phyloP scores from a whole-genome alignment of 164 flowering plant species.

The Vitis riparia region DNA sequence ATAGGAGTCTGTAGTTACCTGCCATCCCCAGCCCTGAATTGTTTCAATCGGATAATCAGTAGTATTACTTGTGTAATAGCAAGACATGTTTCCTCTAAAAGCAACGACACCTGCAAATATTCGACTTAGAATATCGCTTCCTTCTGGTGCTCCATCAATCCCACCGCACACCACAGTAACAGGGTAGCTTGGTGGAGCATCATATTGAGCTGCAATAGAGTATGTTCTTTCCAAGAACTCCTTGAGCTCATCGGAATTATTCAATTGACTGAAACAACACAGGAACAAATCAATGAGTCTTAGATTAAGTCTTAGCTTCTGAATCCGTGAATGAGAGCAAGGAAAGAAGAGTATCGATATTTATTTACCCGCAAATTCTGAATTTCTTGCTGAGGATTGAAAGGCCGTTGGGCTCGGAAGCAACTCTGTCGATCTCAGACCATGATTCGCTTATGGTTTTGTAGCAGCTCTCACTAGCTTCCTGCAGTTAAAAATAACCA shows the following conservation, averaged over 20 bases:
- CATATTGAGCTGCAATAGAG: slow-evolving; percentile 30
- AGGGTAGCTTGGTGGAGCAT: slow-evolving; percentile 16
- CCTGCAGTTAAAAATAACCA: slow-evolving; percentile 18
- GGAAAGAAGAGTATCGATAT: not conserved
- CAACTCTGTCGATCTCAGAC: slow-evolving; percentile 32
- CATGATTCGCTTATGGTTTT: slow-evolving; percentile 37
- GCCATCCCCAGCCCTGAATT: slow-evolving; percentile 39
- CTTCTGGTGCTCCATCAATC: slow-evolving; percentile 16
- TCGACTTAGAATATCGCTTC: slow-evolving; percentile 19
- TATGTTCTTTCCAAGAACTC: slow-evolving; percentile 12
- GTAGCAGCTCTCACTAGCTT: slow-evolving; percentile 36
- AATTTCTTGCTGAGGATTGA: slow-evolving; percentile 28
- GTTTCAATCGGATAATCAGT: slow-evolving; percentile 9
- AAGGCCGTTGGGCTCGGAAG: slow-evolving; percentile 27
- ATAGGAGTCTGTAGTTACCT: slow-evolving; percentile 22
- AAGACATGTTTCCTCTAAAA: slow-evolving; percentile 15
- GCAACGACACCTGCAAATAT: slow-evolving; percentile 30
- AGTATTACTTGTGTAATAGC: slow-evolving; percentile 29
- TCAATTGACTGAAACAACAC: slow-evolving; percentile 9
- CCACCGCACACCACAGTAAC: slow-evolving; percentile 24
- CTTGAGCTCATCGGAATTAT: slow-evolving; percentile 14
- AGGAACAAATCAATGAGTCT: not conserved
- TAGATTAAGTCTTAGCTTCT: no score
- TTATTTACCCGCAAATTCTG: slow-evolving; percentile 35
- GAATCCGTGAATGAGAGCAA: no score